A percentile compares a stretch with the other conserved stretches of the same genome.
phyloP scores from a whole-genome alignment of 768 basidiomycete genomes.

The Tulasnella sp. region DNA sequence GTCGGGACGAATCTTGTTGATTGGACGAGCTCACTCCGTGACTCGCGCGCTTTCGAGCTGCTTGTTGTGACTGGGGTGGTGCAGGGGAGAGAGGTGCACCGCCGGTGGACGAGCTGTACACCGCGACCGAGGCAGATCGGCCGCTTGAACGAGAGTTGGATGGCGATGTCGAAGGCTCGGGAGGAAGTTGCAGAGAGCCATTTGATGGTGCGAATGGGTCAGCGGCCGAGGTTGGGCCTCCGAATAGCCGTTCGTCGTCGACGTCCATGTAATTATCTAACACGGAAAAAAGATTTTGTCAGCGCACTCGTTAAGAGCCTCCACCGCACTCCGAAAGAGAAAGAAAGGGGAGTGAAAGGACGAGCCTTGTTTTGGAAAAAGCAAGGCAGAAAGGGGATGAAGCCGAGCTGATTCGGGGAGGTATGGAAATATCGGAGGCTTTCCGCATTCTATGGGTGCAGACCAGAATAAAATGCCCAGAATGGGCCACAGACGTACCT shows the following conservation, averaged over 20 bases:
- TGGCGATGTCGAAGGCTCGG: neutral
- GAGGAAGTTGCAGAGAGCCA: neutral
- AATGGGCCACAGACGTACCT: neutral
- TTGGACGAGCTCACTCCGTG: conserved; percentile 2
- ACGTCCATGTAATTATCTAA: conserved; percentile 5
- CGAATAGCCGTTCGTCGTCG: conserved; percentile 6
- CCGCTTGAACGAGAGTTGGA: neutral
- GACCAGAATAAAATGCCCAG: neutral
- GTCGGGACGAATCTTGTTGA: neutral
- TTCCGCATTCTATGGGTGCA: neutral
- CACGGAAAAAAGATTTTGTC: neutral
- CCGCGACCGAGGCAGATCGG: conserved; percentile 6
- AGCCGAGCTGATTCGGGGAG: neutral
- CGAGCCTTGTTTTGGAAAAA: neutral
- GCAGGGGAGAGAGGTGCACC: conserved; percentile 2
- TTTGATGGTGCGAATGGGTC: neutral
- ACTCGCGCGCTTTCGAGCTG: conserved; percentile 7
- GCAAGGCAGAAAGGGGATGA: neutral
- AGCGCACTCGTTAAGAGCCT: neutral
- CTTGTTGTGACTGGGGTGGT: neutral
- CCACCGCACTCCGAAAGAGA: neutral
- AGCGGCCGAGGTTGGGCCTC: neutral
- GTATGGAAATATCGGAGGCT: neutral
- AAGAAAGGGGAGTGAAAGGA: neutral
- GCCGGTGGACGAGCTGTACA: conserved; percentile 4